These are phyloP conservation scores for Peronospora farinosa DNA, from an alignment of 352 stramenopile species.

Conservation along the genomic window DNA sequence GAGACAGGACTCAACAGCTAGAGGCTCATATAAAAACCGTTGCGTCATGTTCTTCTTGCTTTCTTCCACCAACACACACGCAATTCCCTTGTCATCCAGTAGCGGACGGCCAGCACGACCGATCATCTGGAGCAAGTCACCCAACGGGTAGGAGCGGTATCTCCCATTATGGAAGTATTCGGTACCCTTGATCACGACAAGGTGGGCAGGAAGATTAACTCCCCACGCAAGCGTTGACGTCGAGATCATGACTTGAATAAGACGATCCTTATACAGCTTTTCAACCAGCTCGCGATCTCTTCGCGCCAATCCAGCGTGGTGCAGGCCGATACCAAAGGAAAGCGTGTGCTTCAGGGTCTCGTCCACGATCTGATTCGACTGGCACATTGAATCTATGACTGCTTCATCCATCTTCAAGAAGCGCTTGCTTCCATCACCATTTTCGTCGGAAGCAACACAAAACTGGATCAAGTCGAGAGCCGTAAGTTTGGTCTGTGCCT, in stretches of 20 bases:
- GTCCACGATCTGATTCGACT: conserved; percentile 83
- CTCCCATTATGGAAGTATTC: conserved; percentile 93
- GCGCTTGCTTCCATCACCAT: conserved; percentile 85
- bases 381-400: conserved; percentile 83
- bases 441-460: conserved; percentile 57
- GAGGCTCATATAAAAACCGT: conserved; percentile 97
- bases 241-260: conserved; percentile 94
- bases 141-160: conserved; percentile 98
- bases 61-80: conserved; percentile 95
- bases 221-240: conserved; percentile 92
- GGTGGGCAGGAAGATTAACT: conserved; percentile 95
- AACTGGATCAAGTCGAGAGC: conserved; percentile 97
- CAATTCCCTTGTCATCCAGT: conserved; percentile 93
- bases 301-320: conserved; percentile 89
- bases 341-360: conserved; percentile 92
- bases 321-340: conserved; percentile 96
- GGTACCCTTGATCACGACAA: conserved; percentile 98
- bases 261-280: conserved; percentile 90
- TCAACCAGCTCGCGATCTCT: conserved; percentile 95
- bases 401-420: conserved; percentile 92
- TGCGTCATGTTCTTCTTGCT: conserved; percentile 98
- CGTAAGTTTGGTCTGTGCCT: conserved; percentile 95
- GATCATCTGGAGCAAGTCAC: conserved; percentile 99
- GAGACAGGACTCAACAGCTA: conserved; percentile 96
- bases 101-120: conserved; percentile 93